These are phyloP conservation scores for Chaetomidium leptoderma DNA, from an alignment of 495 filamentous ascomycete species.

Conservation along the genomic window DNA sequence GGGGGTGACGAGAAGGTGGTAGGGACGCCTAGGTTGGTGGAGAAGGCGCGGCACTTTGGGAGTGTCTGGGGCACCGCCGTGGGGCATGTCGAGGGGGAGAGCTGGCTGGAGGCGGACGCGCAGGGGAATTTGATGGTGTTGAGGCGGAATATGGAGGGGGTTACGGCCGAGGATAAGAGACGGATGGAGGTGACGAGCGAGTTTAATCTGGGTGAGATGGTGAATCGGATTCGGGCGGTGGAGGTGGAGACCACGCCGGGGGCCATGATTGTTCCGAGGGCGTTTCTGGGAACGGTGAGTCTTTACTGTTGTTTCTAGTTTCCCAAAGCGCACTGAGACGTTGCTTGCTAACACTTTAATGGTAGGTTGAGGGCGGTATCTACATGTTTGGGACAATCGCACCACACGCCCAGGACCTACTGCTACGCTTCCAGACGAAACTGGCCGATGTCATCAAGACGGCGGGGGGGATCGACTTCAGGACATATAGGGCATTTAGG, in stretches of 20 bases:
- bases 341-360: neutral
- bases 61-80: conserved; percentile 79
- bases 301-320: conserved; percentile 26
- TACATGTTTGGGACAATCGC: conserved; percentile 82
- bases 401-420: conserved; percentile 63
- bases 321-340: neutral
- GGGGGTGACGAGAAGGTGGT: conserved; percentile 32
- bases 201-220: conserved; percentile 83
- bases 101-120: conserved; percentile 74
- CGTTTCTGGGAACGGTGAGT: conserved; percentile 85
- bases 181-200: conserved; percentile 72
- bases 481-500: conserved; percentile 71
- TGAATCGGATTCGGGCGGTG: conserved; percentile 67
- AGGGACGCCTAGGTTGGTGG: conserved; percentile 55
- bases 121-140: conserved; percentile 84
- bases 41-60: conserved; percentile 76
- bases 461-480: conserved; percentile 68
- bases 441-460: conserved; percentile 60
- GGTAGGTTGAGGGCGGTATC: conserved; percentile 81
- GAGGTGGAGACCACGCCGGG: conserved; percentile 55
- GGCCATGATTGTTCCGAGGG: conserved; percentile 69
- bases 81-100: conserved; percentile 59
- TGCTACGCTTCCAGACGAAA: conserved; percentile 75
- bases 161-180: conserved; percentile 66
- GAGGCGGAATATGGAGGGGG: conserved; percentile 62